A percentile compares a stretch with the other conserved stretches of the same genome.
Conservation (phyloP, 306 rosid species). For the Dicorynia guianensis region DNA sequence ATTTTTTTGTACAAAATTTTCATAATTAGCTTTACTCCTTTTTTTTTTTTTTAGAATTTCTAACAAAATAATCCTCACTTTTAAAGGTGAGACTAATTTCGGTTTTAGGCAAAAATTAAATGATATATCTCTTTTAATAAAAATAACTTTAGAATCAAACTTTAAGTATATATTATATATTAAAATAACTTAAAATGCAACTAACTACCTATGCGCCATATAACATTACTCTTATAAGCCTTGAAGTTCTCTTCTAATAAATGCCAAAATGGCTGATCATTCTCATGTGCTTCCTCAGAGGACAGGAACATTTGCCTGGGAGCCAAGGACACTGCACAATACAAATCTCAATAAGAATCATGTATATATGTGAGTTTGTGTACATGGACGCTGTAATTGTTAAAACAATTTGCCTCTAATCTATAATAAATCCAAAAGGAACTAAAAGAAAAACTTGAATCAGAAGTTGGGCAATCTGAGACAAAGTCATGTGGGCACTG, state of each 20-base stretch:
- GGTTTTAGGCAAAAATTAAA: too few relatives aligned
- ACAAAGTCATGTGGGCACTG: constrained; percentile 47
- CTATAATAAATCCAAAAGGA: constrained; percentile 25
- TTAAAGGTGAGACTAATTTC: too few relatives aligned
- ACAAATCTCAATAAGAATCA: constrained; percentile 32
- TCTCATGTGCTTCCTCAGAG: constrained; percentile 47
- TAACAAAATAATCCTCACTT: too few relatives aligned
- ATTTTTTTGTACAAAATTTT: too few relatives aligned
- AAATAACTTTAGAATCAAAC: too few relatives aligned
- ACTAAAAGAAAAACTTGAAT: constrained; percentile 16
- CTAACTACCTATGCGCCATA: too few relatives aligned
- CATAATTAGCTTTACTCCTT: too few relatives aligned
- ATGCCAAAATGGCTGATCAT: constrained; percentile 31
- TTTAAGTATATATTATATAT: too few relatives aligned
- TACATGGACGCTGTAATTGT: constrained; percentile 29
- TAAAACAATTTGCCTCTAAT: constrained; percentile 20
- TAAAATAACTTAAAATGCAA: too few relatives aligned
- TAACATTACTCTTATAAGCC: not conserved
- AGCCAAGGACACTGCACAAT: constrained; percentile 34
- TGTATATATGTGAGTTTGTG: constrained; percentile 28
- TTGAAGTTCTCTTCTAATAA: not conserved
- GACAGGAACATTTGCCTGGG: constrained; percentile 48
- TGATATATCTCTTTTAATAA: too few relatives aligned
- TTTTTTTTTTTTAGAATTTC: too few relatives aligned
- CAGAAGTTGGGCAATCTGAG: constrained; percentile 30